Conservation (phyloP, 179 eudicot genomes). For the Drosera spatulata region DNA sequence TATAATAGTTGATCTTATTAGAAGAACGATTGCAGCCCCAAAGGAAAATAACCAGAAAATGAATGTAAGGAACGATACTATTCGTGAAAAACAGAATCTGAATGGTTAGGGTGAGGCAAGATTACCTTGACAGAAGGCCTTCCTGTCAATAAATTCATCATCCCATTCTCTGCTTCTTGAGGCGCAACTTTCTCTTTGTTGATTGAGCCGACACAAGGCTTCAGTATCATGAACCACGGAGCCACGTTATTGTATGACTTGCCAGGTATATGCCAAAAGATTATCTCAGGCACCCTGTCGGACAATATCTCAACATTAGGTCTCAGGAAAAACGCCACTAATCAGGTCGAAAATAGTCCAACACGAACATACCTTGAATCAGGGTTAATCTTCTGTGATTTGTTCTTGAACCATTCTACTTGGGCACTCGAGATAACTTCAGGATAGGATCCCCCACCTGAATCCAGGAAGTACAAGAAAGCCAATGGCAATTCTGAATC, state of each 20-base stretch:
- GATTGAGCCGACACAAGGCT: conserved; percentile 69
- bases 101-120: no score
- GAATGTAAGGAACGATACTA: no score
- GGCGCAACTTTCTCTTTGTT: conserved; percentile 64
- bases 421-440: conserved; percentile 73
- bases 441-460: conserved; percentile 93
- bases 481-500: conserved; percentile 33
- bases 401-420: conserved; percentile 57
- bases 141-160: conserved; percentile 57
- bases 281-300: conserved; percentile 74
- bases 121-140: conserved; percentile 81
- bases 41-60: no score
- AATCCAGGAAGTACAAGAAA: conserved; percentile 78
- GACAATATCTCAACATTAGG: conserved; percentile 4
- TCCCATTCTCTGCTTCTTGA: conserved; percentile 76
- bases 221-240: conserved; percentile 22
- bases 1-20: no score
- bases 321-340: not conserved
- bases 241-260: conserved; percentile 57
- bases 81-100: no score
- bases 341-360: no score
- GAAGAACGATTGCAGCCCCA: no score
- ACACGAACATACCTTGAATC: conserved; percentile 44
- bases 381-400: conserved; percentile 57
- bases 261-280: conserved; percentile 94